Conservation (phyloP, 1,284 basidiomycete genomes). For the Papiliotrema nemorosa region DNA sequence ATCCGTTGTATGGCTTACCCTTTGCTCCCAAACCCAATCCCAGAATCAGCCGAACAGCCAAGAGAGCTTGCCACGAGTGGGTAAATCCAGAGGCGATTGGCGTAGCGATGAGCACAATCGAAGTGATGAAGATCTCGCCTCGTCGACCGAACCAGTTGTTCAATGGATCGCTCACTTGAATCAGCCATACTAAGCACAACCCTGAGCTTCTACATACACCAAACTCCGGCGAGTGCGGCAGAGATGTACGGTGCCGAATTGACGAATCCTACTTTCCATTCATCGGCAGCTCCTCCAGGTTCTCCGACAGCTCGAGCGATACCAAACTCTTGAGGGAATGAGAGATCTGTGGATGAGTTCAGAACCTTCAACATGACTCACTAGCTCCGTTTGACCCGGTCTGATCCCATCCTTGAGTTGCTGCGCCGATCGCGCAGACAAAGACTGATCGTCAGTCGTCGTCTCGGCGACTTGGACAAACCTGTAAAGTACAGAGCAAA, state of each 20-base stretch:
- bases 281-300: conserved; percentile 55
- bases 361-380: too few species aligned
- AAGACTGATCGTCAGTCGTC: conserved; percentile 28
- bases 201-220: too few species aligned
- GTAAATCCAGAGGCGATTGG: conserved; percentile 59
- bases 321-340: conserved; percentile 63
- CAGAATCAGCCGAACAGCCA: conserved; percentile 47
- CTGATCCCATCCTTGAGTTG: conserved; percentile 52
- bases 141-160: conserved; percentile 53
- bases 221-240: conserved; percentile 45
- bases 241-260: conserved; percentile 71
- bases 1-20: too few species aligned
- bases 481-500: too few species aligned
- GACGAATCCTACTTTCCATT: conserved; percentile 69
- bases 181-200: not conserved
- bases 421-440: conserved; percentile 38
- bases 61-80: conserved; percentile 57
- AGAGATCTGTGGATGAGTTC: too few species aligned
- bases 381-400: conserved; percentile 54
- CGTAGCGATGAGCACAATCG: conserved; percentile 56
- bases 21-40: conserved; percentile 46
- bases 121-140: conserved; percentile 66
- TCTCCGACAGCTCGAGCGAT: conserved; percentile 52
- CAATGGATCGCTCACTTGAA: conserved; percentile 42
- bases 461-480: too few species aligned